These are phyloP conservation scores for Trichoderma cornu-damae DNA, from an alignment of 2,329 filamentous ascomycete genomes.

Conservation along the genomic window DNA sequence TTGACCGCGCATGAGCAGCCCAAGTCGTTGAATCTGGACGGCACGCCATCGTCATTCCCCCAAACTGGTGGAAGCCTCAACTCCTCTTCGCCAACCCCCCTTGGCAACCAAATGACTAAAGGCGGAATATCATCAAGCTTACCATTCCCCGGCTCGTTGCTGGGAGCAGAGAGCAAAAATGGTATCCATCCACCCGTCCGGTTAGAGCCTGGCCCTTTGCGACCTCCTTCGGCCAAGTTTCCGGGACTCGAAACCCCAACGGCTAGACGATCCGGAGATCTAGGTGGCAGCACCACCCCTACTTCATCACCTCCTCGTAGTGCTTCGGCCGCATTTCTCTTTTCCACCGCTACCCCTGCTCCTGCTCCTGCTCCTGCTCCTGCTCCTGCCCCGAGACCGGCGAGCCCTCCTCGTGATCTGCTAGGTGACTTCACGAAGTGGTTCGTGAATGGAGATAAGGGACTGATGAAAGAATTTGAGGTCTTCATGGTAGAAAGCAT, in stretches of 20 bases:
- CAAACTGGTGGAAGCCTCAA: not conserved
- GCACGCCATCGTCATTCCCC: not conserved
- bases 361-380: constrained; percentile 14
- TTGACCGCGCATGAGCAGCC: not conserved
- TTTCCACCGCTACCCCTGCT: not conserved
- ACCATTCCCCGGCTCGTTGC: not conserved
- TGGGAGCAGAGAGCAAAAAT: not conserved
- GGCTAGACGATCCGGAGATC: not conserved
- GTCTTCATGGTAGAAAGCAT: constrained; percentile 43
- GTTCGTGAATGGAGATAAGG: constrained; percentile 51
- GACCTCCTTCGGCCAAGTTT: not conserved
- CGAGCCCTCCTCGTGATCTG: constrained; percentile 34
- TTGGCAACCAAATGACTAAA: not conserved
- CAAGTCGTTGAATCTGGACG: not conserved
- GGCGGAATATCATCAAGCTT: not conserved
- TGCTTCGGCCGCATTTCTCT: not conserved
- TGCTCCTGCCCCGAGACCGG: constrained; percentile 17
- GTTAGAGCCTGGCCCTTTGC: not conserved
- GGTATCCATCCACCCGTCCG: not conserved
- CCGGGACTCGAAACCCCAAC: not conserved
- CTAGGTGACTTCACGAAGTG: constrained; percentile 49
- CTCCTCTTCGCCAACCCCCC: not conserved
- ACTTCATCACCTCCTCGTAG: constrained; percentile 7
- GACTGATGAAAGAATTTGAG: constrained; percentile 49
- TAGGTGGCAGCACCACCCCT: constrained; percentile 12